Evolutionary conservation across 495 filamentous ascomycete species (phyloP), one percentile per base, ranked within the genome.

Genomic region (Hypomontagnella submonticulosa): DNA sequence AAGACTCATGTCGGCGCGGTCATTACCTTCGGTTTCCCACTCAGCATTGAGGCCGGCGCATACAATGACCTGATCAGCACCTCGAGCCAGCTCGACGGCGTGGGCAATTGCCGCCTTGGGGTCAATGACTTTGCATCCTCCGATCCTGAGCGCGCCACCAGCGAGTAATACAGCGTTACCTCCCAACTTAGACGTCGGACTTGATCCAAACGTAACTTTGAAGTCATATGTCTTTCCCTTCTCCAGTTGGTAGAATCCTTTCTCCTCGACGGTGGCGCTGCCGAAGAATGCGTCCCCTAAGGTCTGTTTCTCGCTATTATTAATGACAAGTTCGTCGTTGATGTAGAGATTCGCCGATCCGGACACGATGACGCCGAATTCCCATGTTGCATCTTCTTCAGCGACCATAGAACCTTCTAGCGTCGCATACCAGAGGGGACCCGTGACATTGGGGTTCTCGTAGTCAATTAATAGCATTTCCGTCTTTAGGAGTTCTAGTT

Each of bases 1-100:
- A 1, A 90, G 79, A 46, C 87, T 82, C 88, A 92, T 90, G 60
- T 84, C 77, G 15, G 83, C 76, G 37, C 88, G 84, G 72, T 92
- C 89, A 50, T 87, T 82, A 34, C 89, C 88, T 71, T 91, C 89
- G n/a, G 84, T 85, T 70, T 92, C 89, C 87, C 87, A 91, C 61
- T 91, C 89, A 38, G 75, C 81, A 55, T 89, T 90, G 42, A 91
- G 81, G 8, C 90, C 89, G 9, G 86, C 86, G 63, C 88, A 88
- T 16, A 91, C 71, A 52, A 92, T 83, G 12, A 89, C 90, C 54
- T 90, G 84, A 27, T 91, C 90, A 1, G 84, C 84, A 23, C 82
- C 77, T 53, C 78, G 79, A 4, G 91, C 91, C 10, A 89, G 75
- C 6, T 80, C 74, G 23, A 87, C 85, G 0, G 91, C 90, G 36